Base-by-base conservation (phyloP, 1,139 yeast genomes). In the Protomyces gravidus region DNA sequence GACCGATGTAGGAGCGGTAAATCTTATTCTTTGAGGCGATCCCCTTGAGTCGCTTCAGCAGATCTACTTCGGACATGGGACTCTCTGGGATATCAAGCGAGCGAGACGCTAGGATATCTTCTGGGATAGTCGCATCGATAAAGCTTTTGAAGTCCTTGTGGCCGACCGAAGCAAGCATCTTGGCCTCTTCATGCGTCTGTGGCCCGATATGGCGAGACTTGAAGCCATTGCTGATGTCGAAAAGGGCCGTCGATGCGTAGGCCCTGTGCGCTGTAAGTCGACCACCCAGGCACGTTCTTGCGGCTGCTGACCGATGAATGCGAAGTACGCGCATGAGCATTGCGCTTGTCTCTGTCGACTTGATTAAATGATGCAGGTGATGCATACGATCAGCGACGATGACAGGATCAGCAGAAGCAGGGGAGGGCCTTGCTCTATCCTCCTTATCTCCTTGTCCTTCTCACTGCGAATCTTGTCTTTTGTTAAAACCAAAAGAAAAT, bases 121-220 rank as follows among this genome's bases (percentile, higher is more conserved):
- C 78, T 5, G 98, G 98, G 9, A 92, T 84, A 9, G 89, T 90
- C 30, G 81, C 77, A 17, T 78, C 67, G 61, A 90, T 81, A 68
- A 92, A 90, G 55, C 82, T 81, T 60, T 84, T 84, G 60, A 90
- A 72, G 68, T 86, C 85, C 1, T 73, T 67, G 71, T 84, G 83
- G 2, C 90, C 92, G 59, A 90, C 77, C 7, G 78, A 73, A 5
- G 72, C 64, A 63, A 92, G 78, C 95, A 90, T 88, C 17, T 74
- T 69, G 27, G 86, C 86, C 64, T 87, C 82, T 0, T 68, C 70
- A 0, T 87, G 82, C 19, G 81, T 78, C 21, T 58, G 58, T 21
- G 97, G 94, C 15, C 98, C 98, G 64, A 89, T 77, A 74, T 92
- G 98, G 68, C 97, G 86, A 70, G 94, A 2, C 21, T 25, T 36